phyloP scores from a whole-genome alignment of 2,329 filamentous ascomycete species.

The Diplodia seriata region DNA sequence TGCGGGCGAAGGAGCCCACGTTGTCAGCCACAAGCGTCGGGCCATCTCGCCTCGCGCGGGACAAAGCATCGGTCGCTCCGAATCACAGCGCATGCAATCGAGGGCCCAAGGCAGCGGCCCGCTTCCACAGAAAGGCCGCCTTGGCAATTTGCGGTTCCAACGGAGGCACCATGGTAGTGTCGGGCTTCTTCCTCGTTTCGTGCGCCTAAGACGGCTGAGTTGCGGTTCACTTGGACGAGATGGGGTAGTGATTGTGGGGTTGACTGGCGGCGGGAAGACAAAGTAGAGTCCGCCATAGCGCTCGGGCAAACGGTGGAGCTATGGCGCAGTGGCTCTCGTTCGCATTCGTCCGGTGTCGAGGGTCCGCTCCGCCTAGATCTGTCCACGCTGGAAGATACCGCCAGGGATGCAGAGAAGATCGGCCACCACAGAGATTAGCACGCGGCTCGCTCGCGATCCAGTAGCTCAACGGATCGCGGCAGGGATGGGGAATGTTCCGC shows the following conservation, averaged over 20 bases:
- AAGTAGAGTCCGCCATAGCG: not conserved
- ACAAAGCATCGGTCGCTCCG: not conserved
- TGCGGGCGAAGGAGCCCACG: not conserved
- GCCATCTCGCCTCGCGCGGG: constrained; percentile 7
- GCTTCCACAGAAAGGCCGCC: constrained; percentile 2
- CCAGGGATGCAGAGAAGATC: not conserved
- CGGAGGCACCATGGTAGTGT: not conserved
- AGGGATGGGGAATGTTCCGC: not conserved
- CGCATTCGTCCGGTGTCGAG: not conserved
- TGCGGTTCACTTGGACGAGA: not conserved
- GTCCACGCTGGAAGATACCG: not conserved
- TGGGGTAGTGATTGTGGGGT: constrained; percentile 15
- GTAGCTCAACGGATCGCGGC: not conserved
- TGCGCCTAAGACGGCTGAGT: not conserved
- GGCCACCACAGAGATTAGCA: not conserved
- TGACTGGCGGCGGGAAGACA: not conserved
- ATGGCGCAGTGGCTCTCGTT: constrained; percentile 3
- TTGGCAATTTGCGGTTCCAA: not conserved
- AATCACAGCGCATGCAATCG: not conserved
- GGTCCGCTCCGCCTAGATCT: not conserved
- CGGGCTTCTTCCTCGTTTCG: constrained; percentile 1
- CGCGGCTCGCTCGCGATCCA: not conserved
- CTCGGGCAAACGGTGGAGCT: constrained; percentile 17
- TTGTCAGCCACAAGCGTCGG: not conserved
- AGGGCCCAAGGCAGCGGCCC: constrained; percentile 20